These are phyloP conservation scores for Phoenix roebelenii DNA, from an alignment of 176 grass and related monocot genomes.

Conservation along the genomic window DNA sequence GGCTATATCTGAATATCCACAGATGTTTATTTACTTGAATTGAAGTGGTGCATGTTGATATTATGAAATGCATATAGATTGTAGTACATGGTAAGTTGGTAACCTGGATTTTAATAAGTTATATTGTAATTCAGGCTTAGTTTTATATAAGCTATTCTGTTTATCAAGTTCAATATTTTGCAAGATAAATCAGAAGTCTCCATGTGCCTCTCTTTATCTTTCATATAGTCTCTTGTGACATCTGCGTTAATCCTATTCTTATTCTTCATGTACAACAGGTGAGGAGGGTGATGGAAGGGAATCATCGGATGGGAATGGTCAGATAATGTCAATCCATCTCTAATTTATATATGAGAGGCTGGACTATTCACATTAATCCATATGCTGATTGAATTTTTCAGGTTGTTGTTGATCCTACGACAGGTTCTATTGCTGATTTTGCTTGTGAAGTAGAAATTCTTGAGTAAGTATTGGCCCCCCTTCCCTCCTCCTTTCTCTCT, in stretches of 20 bases:
- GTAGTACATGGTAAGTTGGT: no score
- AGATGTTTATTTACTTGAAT: no score
- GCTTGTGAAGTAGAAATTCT: constrained; percentile 98
- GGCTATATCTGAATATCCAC: no score
- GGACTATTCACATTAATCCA: constrained; percentile 1
- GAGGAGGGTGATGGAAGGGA: constrained; percentile 98
- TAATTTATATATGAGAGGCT: background rate
- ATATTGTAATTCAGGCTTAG: no score
- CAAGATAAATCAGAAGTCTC: no score
- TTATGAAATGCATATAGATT: no score
- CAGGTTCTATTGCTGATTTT: constrained; percentile 83
- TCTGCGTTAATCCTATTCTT: constrained; percentile 4
- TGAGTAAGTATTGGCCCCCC: constrained; percentile 50
- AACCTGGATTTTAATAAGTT: no score
- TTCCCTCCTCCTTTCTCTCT: constrained; percentile 21
- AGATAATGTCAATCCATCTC: background rate
- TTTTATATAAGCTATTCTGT: no score
- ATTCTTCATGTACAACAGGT: constrained; percentile 39
- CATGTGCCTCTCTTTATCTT: no score
- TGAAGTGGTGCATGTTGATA: no score
- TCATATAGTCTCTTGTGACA: constrained; percentile 3
- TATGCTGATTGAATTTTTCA: constrained; percentile 29
- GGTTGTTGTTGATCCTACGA: constrained; percentile 80
- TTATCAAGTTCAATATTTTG: no score
- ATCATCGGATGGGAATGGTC: constrained; percentile 98